These are phyloP conservation scores for Magnolia sinica DNA, from an alignment of 164 flowering plant species.

Conservation along the genomic window DNA sequence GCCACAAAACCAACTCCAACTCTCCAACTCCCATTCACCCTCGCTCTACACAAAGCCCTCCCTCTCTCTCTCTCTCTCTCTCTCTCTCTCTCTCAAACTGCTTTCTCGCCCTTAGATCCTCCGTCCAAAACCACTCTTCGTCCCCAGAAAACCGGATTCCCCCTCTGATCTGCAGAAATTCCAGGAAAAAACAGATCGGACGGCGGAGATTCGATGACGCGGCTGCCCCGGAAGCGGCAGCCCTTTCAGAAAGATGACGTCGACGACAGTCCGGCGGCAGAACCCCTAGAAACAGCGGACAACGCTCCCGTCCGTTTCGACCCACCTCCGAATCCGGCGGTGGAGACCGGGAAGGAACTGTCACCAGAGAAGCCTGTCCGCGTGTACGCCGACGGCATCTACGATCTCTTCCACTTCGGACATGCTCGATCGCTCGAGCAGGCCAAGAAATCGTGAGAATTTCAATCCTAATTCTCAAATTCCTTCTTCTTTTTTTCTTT, in stretches of 20 bases:
- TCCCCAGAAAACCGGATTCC: background rate
- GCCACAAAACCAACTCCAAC: no score
- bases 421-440: slow-evolving; percentile 92
- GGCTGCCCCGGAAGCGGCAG: slow-evolving; percentile 7
- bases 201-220: slow-evolving; percentile 6
- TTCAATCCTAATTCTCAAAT: background rate
- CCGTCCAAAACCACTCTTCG: no score
- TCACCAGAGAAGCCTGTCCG: slow-evolving; percentile 16
- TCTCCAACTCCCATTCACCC: no score
- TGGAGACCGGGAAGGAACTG: background rate
- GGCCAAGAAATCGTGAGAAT: slow-evolving; percentile 61
- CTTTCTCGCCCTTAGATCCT: background rate
- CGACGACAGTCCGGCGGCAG: background rate
- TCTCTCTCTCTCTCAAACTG: no score
- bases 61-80: no score
- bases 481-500: background rate
- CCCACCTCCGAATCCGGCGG: background rate
- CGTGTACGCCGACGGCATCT: slow-evolving; percentile 29
- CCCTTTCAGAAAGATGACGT: background rate
- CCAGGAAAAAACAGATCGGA: background rate
- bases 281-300: background rate
- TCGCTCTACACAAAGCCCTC: no score
- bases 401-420: slow-evolving; percentile 94
- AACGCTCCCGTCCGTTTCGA: background rate
- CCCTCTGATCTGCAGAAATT: background rate